Evolutionary conservation across 768 basidiomycete species (phyloP).

Genomic region (Dioszegia hungarica): DNA sequence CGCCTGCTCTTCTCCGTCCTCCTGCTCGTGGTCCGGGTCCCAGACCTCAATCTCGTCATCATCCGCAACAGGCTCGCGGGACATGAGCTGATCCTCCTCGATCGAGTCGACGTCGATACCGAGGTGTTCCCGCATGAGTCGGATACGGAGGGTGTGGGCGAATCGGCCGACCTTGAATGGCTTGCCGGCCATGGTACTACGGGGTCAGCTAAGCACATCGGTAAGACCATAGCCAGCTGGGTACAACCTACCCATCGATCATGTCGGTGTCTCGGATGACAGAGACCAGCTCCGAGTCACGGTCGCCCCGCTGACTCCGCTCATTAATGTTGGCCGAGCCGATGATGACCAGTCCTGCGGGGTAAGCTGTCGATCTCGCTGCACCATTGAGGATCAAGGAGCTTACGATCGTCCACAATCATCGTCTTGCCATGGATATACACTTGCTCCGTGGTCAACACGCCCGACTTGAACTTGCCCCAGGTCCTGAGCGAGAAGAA

Average conservation of each 20-base stretch:
- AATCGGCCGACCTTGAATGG: constrained; percentile 96
- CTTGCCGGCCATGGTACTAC: constrained; percentile 84
- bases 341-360: constrained; percentile 37
- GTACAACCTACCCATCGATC: constrained; percentile 69
- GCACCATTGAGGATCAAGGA: background rate
- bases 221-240: background rate
- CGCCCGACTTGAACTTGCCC: constrained; percentile 80
- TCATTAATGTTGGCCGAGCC: constrained; percentile 94
- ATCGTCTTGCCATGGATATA: constrained; percentile 82
- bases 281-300: constrained; percentile 90
- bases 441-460: constrained; percentile 85
- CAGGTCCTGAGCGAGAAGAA: constrained; percentile 89
- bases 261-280: constrained; percentile 95
- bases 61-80: constrained; percentile 55
- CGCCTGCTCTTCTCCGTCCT: constrained; percentile 28
- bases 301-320: constrained; percentile 87
- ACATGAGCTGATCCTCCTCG: constrained; percentile 67
- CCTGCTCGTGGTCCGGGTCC: constrained; percentile 70
- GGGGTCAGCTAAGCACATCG: background rate
- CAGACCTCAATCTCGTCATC: constrained; percentile 60
- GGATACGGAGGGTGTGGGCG: constrained; percentile 85
- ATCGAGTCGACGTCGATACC: constrained; percentile 90
- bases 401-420: constrained; percentile 81
- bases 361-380: background rate
- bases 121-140: constrained; percentile 94